Evolutionary conservation across 2,329 filamentous ascomycete species (phyloP).

Genomic region (Pyrenochaeta sp.): DNA sequence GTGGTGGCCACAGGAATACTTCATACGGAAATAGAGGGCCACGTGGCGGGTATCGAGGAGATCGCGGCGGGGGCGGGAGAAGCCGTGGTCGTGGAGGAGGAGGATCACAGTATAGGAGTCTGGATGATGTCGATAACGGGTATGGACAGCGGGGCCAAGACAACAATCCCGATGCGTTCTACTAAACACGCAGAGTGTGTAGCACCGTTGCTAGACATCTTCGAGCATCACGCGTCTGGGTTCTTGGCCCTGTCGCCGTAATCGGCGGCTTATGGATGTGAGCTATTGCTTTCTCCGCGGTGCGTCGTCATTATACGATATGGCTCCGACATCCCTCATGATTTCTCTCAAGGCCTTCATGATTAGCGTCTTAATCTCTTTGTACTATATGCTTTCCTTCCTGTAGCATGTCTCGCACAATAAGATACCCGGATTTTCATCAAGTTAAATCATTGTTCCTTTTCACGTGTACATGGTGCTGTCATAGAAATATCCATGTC

Average conservation of each 20-base stretch:
- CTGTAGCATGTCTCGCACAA: background rate
- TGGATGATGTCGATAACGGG: slow-evolving; percentile 53
- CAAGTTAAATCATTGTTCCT: background rate
- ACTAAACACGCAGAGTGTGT: slow-evolving; percentile 18
- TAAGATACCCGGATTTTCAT: slow-evolving; percentile 2
- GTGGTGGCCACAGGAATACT: slow-evolving; percentile 38
- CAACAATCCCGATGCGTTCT: slow-evolving; percentile 45
- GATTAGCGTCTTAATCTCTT: background rate
- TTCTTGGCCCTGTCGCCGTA: background rate
- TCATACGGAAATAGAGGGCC: slow-evolving; percentile 44
- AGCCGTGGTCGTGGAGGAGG: slow-evolving; percentile 45
- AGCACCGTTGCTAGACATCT: background rate
- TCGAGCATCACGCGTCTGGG: too few species aligned
- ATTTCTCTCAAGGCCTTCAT: background rate
- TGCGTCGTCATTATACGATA: background rate
- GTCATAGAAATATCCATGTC: background rate
- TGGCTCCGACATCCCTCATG: background rate
- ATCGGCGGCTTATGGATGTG: background rate
- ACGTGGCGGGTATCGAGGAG: slow-evolving; percentile 54
- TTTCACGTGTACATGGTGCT: background rate
- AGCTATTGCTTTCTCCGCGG: background rate
- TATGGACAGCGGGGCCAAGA: slow-evolving; percentile 42
- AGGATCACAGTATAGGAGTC: slow-evolving; percentile 51
- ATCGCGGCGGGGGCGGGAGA: slow-evolving; percentile 39
- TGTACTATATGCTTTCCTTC: background rate